These are phyloP conservation scores for Vaucheria bursata DNA, from an alignment of 352 stramenopile genomes.

Conservation along the genomic window DNA sequence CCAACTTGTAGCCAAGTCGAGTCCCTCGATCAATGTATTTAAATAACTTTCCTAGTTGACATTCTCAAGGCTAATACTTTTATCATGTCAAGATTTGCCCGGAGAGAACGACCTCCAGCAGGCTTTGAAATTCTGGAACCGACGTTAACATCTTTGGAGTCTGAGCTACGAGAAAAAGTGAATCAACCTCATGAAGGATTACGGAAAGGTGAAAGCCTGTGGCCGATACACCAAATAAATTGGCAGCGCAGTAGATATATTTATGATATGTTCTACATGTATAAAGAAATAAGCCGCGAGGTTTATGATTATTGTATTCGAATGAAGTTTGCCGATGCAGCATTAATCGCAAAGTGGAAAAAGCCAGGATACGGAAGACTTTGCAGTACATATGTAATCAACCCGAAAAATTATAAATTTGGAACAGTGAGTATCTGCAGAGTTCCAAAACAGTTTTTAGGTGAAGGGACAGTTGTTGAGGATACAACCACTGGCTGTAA, in stretches of 20 bases:
- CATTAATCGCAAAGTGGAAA: slow-evolving; percentile 98
- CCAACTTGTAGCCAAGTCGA: too few species aligned
- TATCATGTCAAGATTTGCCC: slow-evolving; percentile 73
- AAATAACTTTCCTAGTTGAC: too few species aligned
- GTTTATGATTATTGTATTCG: slow-evolving; percentile 96
- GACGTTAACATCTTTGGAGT: slow-evolving; percentile 88
- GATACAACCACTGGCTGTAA: slow-evolving; percentile 90
- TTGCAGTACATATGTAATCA: slow-evolving; percentile 97
- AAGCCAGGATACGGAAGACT: slow-evolving; percentile 95
- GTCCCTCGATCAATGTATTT: too few species aligned
- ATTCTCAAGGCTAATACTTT: too few species aligned
- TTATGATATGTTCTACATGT: slow-evolving; percentile 98
- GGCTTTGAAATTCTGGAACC: slow-evolving; percentile 89
- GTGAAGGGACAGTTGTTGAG: slow-evolving; percentile 64
- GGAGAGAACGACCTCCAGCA: slow-evolving; percentile 64
- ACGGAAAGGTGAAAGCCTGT: slow-evolving; percentile 92
- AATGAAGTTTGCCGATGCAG: slow-evolving; percentile 85
- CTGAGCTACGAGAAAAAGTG: slow-evolving; percentile 91
- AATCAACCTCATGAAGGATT: slow-evolving; percentile 93
- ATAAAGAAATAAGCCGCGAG: slow-evolving; percentile 82
- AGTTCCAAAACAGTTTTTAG: slow-evolving; percentile 81
- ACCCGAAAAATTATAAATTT: slow-evolving; percentile 98
- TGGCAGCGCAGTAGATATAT: slow-evolving; percentile 96
- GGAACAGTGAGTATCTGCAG: slow-evolving; percentile 94
- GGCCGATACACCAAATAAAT: slow-evolving; percentile 98